Conservation (phyloP, 1,284 basidiomycete genomes). For the Austroboletus sp. region DNA sequence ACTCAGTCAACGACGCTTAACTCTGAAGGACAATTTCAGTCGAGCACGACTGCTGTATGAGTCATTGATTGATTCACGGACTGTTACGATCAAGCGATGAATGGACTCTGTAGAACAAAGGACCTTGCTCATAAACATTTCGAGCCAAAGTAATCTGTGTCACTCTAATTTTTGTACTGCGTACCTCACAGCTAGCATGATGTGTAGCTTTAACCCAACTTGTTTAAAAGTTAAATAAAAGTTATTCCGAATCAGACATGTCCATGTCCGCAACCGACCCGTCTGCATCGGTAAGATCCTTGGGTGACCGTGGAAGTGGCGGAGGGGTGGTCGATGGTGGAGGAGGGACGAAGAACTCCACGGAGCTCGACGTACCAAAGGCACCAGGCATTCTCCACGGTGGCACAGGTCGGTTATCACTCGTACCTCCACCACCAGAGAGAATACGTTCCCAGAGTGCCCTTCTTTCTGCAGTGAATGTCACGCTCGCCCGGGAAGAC, state of each 20-base stretch:
- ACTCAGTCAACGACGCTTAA: constrained; percentile 19
- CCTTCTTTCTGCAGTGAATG: constrained; percentile 37
- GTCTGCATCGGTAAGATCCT: constrained; percentile 6
- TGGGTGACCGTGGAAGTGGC: constrained; percentile 19
- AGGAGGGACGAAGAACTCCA: constrained; percentile 11
- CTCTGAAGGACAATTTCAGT: constrained; percentile 24
- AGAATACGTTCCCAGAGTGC: constrained; percentile 38
- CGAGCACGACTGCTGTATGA: constrained; percentile 27
- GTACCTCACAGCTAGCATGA: constrained; percentile 24
- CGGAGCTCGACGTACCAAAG: constrained; percentile 5
- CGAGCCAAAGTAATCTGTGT: constrained; percentile 7
- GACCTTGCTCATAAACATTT: constrained; percentile 15
- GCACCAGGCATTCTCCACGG: constrained; percentile 25
- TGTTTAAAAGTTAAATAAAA: not conserved
- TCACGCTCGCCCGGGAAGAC: constrained; percentile 24
- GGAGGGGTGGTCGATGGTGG: constrained; percentile 26
- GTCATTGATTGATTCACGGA: constrained; percentile 22
- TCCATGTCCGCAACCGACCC: constrained; percentile 24
- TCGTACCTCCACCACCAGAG: constrained; percentile 8
- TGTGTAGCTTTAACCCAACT: constrained; percentile 24
- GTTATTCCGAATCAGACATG: constrained; percentile 26
- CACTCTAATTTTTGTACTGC: constrained; percentile 9
- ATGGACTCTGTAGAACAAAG: constrained; percentile 13
- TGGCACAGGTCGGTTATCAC: constrained; percentile 5
- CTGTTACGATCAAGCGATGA: constrained; percentile 17